These are phyloP conservation scores for Naganishia vaughanmartiniae DNA, from an alignment of 768 basidiomycete genomes.

Conservation along the genomic window DNA sequence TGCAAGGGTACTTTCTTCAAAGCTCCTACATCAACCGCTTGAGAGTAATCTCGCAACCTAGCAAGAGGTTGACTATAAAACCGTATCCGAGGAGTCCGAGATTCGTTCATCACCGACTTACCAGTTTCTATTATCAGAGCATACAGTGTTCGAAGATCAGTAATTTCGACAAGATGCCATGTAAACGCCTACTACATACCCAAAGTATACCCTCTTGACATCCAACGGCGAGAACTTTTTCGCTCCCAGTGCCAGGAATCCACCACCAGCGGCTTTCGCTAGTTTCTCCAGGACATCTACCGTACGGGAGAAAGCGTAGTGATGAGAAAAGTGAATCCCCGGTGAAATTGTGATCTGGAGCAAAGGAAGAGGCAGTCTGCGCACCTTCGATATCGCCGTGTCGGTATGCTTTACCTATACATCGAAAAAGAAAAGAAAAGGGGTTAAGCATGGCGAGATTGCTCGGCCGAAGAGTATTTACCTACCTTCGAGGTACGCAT, in stretches of 20 bases:
- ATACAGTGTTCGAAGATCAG: not conserved
- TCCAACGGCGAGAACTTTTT: constrained; percentile 75
- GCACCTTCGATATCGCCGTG: constrained; percentile 77
- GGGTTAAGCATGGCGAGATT: no score
- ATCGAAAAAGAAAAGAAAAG: not conserved
- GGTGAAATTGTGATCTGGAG: not conserved
- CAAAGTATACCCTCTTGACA: constrained; percentile 57
- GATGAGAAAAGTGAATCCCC: not conserved
- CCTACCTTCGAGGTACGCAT: constrained; percentile 20
- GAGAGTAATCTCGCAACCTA: constrained; percentile 83
- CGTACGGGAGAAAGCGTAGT: not conserved
- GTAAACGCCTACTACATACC: not conserved
- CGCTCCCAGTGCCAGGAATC: constrained; percentile 60
- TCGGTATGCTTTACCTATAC: constrained; percentile 59
- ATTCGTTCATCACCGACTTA: not conserved
- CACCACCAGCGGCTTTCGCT: constrained; percentile 62
- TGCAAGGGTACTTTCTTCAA: constrained; percentile 64
- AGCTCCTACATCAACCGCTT: constrained; percentile 81
- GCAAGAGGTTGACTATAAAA: constrained; percentile 58
- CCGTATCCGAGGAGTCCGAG: not conserved
- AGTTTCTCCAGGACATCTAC: constrained; percentile 60
- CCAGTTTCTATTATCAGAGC: constrained; percentile 40
- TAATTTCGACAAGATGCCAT: constrained; percentile 32
- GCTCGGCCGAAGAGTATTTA: not conserved
- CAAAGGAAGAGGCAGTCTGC: not conserved